These are phyloP conservation scores for Chamaecrista fasciculata DNA, from an alignment of 306 rosid species.

Conservation along the genomic window DNA sequence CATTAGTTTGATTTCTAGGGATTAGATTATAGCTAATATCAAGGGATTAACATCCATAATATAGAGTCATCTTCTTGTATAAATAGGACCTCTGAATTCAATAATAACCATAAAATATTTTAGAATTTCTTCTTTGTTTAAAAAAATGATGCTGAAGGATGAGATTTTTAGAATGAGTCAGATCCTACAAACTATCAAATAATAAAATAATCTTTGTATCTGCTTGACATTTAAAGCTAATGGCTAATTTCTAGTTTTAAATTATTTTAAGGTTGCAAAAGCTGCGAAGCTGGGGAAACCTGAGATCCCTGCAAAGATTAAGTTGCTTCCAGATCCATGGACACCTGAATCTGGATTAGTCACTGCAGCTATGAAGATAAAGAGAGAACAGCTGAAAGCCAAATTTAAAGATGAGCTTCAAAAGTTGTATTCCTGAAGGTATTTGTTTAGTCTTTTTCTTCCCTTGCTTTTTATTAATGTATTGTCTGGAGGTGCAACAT, in stretches of 20 bases:
- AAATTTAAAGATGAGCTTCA: constrained; percentile 69
- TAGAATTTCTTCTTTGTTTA: too few species aligned
- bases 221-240: not conserved
- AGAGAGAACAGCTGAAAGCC: constrained; percentile 78
- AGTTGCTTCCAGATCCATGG: constrained; percentile 75
- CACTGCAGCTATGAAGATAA: constrained; percentile 88
- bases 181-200: not conserved
- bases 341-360: constrained; percentile 91
- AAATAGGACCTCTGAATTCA: too few species aligned
- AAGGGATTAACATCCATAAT: too few species aligned
- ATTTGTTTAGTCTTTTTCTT: not conserved
- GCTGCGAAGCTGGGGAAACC: constrained; percentile 64
- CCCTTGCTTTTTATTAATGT: not conserved
- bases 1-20: too few species aligned
- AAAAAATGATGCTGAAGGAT: not conserved
- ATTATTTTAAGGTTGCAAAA: constrained; percentile 58
- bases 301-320: constrained; percentile 75
- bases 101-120: too few species aligned
- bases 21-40: too few species aligned
- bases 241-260: not conserved
- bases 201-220: not conserved
- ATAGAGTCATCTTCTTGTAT: too few species aligned
- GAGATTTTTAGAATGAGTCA: not conserved
- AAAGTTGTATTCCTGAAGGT: constrained; percentile 61
- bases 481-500: not conserved